Base-by-base conservation (phyloP, 2,329 filamentous ascomycete genomes). In the Stagonosporopsis chrysanthemi region DNA sequence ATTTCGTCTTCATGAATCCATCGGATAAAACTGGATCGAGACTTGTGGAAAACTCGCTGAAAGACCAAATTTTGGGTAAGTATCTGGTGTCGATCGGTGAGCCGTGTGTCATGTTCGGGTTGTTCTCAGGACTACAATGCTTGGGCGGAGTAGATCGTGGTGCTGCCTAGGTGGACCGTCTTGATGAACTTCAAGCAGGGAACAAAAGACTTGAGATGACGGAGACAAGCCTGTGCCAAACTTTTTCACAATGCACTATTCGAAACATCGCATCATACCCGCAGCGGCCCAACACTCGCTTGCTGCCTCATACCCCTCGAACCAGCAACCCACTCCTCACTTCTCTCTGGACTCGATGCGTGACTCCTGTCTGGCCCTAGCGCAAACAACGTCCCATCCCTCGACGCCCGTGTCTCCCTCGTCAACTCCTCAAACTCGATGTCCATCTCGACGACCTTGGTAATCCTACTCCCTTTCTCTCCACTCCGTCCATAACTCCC, bases 381-480 rank as follows among this genome's bases (percentile, higher is more conserved):
- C 11, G 19, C n/a, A 4, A 9, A 8, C n/a, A 4, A 31, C 12
- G 12, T n/a, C 11, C 22, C 46, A 24, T 46, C 46, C n/a, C 35
- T 17, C 26, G 46, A 41, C 12, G 46, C 40, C 17, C 51, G n/a
- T 23, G 49, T 60, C 22, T 56, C 40, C 28, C 51, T n/a, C 23
- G 49, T 60, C 52, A 56, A 39, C 38, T 52, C 52, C 26, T 47
- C 48, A 43, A 60, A 62, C 42, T 62, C 60, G 39, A 62, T 54
- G 22, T 62, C 52, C 52, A 45, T 46, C 24, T 59, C 60, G 0
- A 56, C 29, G 4, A 42, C 31, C 35, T 57, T 60, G 6, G 22
- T 52, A 15, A 62, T 59, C 22, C 42, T 47, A n/a, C 45, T 42
- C 6, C 33, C 43, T 26, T 48, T 50, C 39, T 36, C 43, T 1